Evolutionary conservation across 495 filamentous ascomycete genomes (phyloP).

Genomic region (Podospora conica): DNA sequence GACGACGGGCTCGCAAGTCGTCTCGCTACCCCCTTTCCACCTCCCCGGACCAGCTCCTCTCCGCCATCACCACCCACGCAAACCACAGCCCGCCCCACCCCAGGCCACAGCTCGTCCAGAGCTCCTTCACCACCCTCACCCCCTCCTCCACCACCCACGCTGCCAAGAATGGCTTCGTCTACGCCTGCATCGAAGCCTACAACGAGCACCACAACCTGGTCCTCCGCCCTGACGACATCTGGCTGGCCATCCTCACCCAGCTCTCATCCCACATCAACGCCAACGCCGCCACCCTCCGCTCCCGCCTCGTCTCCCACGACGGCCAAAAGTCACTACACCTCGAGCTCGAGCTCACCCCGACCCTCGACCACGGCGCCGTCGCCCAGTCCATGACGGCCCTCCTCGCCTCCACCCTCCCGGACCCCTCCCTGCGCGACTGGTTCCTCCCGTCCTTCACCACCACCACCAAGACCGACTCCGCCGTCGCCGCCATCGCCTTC

Average conservation of each 20-base stretch:
- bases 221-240: slow-evolving; percentile 57
- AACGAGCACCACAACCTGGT: slow-evolving; percentile 48
- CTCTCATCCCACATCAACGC: slow-evolving; percentile 47
- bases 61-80: slow-evolving; percentile 18
- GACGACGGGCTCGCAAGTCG: not conserved
- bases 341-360: slow-evolving; percentile 25
- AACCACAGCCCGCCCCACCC: not conserved
- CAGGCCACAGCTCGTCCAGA: slow-evolving; percentile 24
- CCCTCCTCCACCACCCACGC: slow-evolving; percentile 30
- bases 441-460: slow-evolving; percentile 43
- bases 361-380: slow-evolving; percentile 34
- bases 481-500: slow-evolving; percentile 38
- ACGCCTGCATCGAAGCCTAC: slow-evolving; percentile 46
- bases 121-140: slow-evolving; percentile 25
- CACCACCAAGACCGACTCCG: slow-evolving; percentile 35
- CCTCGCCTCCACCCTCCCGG: slow-evolving; percentile 31
- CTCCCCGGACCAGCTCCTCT: slow-evolving; percentile 19
- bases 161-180: slow-evolving; percentile 47
- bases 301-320: slow-evolving; percentile 38
- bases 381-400: slow-evolving; percentile 35
- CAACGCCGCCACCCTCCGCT: slow-evolving; percentile 40
- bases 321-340: slow-evolving; percentile 42
- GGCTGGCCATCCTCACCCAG: slow-evolving; percentile 53
- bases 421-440: slow-evolving; percentile 34
- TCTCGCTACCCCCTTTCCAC: slow-evolving; percentile 13